phyloP scores from a whole-genome alignment of 768 basidiomycete genomes.

The Panellus pusillus region DNA sequence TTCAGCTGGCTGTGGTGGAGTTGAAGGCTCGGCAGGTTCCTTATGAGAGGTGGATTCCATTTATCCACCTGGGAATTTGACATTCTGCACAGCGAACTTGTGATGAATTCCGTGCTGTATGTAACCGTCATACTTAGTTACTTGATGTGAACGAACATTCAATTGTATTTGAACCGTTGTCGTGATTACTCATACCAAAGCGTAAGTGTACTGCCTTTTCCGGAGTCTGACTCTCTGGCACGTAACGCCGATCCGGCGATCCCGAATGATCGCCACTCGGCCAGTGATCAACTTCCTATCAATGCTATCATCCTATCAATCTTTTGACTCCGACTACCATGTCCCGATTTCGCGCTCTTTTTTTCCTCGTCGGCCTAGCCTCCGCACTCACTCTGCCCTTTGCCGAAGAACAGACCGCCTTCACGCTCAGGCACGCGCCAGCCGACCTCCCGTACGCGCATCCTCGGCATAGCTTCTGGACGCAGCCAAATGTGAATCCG shows the following conservation, averaged over 20 bases:
- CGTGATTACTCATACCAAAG: no score
- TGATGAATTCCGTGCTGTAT: no score
- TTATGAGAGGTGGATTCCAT: not conserved
- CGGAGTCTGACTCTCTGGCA: no score
- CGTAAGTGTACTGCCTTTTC: no score
- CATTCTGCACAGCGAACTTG: no score
- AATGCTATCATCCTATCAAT: not conserved
- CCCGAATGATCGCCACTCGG: not conserved
- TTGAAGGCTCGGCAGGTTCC: not conserved
- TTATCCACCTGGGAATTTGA: no score
- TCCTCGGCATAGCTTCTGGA: conserved; percentile 76
- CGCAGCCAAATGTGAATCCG: conserved; percentile 60
- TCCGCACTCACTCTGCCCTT: conserved; percentile 4
- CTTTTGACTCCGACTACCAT: not conserved
- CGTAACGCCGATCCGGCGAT: no score
- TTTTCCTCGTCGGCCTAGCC: not conserved
- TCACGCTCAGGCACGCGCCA: not conserved
- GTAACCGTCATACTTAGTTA: no score
- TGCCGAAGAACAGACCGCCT: not conserved
- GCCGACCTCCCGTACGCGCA: conserved; percentile 52
- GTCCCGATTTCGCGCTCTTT: conserved; percentile 1
- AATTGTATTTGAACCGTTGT: no score
- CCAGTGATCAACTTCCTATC: no score
- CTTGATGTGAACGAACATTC: no score
- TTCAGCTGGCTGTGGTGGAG: not conserved